phyloP scores from a whole-genome alignment of 2,329 filamentous ascomycete genomes.

The Botryosphaeria dothidea region DNA sequence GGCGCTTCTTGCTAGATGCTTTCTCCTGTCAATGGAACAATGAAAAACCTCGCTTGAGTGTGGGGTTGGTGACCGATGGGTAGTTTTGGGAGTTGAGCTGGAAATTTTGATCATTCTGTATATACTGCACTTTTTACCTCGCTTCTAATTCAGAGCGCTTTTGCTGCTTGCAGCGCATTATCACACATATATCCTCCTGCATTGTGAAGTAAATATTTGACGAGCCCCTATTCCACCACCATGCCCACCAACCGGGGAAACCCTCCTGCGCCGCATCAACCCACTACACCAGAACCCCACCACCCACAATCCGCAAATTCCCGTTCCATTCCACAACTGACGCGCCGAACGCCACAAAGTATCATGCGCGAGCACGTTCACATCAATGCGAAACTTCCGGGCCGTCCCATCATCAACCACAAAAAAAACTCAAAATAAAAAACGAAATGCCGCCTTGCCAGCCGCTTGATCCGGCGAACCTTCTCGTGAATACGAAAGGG shows the following conservation, averaged over 20 bases:
- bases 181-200: background rate
- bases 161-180: slow-evolving; percentile 6
- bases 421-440: background rate
- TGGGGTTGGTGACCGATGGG: background rate
- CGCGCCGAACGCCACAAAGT: background rate
- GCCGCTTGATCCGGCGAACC: background rate
- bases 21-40: background rate
- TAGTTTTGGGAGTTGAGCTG: background rate
- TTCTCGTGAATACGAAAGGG: background rate
- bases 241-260: background rate
- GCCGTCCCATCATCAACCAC: background rate
- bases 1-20: slow-evolving; percentile 35
- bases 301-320: no score
- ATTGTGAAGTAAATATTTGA: background rate
- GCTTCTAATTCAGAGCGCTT: slow-evolving; percentile 3
- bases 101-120: slow-evolving; percentile 11
- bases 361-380: background rate
- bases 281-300: background rate
- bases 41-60: background rate
- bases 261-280: background rate
- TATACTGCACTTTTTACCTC: background rate
- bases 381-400: background rate
- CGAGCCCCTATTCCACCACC: background rate
- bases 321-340: background rate
- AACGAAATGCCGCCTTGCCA: background rate